Evolutionary conservation across 2,329 filamentous ascomycete genomes (phyloP).

Genomic region (Hypoxylon sp.): DNA sequence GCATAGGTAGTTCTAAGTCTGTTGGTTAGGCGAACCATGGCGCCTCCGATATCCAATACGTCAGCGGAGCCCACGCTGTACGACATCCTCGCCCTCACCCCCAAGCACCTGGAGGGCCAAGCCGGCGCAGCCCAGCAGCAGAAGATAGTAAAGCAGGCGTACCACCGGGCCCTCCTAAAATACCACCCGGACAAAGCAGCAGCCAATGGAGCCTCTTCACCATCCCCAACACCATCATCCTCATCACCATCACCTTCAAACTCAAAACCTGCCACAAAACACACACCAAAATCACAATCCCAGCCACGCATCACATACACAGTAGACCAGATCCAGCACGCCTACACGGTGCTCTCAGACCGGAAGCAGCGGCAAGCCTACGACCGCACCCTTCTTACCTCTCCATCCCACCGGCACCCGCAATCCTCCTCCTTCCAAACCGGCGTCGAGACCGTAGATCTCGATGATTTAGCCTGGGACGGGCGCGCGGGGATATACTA

Average conservation of each 20-base stretch:
- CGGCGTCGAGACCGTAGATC: slow-evolving; percentile 74
- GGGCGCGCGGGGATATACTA: slow-evolving; percentile 66
- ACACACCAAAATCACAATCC: neutral
- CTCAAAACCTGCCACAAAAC: slow-evolving; percentile 21
- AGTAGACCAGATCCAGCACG: slow-evolving; percentile 74
- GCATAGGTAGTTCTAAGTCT: neutral
- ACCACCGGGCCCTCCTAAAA: slow-evolving; percentile 74
- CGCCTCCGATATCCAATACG: slow-evolving; percentile 49
- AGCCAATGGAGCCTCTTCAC: slow-evolving; percentile 26
- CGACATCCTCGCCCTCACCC: slow-evolving; percentile 71
- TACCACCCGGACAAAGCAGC: slow-evolving; percentile 75
- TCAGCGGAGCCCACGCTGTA: slow-evolving; percentile 67
- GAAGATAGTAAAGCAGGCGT: slow-evolving; percentile 70
- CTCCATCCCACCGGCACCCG: slow-evolving; percentile 26
- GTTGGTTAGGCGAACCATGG: slow-evolving; percentile 40
- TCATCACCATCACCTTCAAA: slow-evolving; percentile 25
- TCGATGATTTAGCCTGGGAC: slow-evolving; percentile 74
- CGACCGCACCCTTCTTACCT: slow-evolving; percentile 63
- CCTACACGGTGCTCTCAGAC: slow-evolving; percentile 70
- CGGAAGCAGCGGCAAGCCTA: slow-evolving; percentile 66
- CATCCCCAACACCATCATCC: slow-evolving; percentile 32
- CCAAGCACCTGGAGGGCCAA: slow-evolving; percentile 62
- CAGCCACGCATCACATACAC: slow-evolving; percentile 59
- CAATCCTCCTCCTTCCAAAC: slow-evolving; percentile 57
- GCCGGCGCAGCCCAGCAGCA: slow-evolving; percentile 63